Base-by-base conservation (phyloP, 2,329 filamentous ascomycete species). In the Geosmithia putterillii region DNA sequence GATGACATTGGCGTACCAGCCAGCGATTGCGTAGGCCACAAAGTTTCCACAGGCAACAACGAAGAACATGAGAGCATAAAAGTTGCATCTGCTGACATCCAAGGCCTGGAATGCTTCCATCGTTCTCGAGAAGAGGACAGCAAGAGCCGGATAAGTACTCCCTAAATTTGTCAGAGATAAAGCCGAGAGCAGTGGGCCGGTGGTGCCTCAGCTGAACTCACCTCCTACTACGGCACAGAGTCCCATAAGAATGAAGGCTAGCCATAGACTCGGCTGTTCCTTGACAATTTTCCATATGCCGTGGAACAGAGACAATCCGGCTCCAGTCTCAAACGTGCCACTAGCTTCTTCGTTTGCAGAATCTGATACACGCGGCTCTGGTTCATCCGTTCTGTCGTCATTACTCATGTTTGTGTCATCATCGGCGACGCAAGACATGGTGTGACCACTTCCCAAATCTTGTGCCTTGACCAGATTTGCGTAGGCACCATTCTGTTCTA, bases 401-500 rank as follows among this genome's bases (percentile, higher is more conserved):
- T 44, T 42, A 10, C 23, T 25, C 10, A n/a, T n/a, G n/a, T n/a
- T n/a, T n/a, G n/a, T n/a, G n/a, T n/a, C n/a, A n/a, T n/a, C n/a
- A n/a, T n/a, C n/a, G n/a, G n/a, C n/a, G n/a, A n/a, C n/a, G 23
- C 23, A 7, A 10, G 23, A 25, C 0, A 46, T 36, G 17, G 41
- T 40, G 4, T 14, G 12, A 17, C 21, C 10, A 23, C 21, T 8
- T 9, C 42, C 35, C n/a, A 67, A 45, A 32, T 65, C 81, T 60
- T 98, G 92, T 3, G 90, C 89, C 43, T 86, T 82, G 7, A 96
- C 89, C 10, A 96, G 76, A 45, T 81, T 84, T 60, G 75, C 83
- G 61, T 96, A 98, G 8, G 88, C 82, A 18, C 77, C 80, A 49
- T 76, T 66, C 4, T 61, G 57, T 2, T 60, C 55, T 12, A 83